Base-by-base conservation (phyloP, 495 filamentous ascomycete genomes). In the Talaromyces proteolyticus region DNA sequence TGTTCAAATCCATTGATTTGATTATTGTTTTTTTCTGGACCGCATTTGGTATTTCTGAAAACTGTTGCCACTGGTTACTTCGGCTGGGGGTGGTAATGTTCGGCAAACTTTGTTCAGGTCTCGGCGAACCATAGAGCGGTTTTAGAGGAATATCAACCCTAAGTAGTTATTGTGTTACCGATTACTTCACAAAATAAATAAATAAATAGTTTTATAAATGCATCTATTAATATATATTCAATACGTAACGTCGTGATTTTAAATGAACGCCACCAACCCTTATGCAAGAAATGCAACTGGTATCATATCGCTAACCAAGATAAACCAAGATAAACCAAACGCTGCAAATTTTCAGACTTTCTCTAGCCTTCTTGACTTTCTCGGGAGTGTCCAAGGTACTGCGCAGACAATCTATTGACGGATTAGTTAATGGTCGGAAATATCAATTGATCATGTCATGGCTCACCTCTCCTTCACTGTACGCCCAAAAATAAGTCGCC, bases 401-500 rank as follows among this genome's bases (percentile, higher is more conserved):
- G 75, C 64, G 63, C 78, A 81, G 0, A 84, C 77, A 36, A 77
- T 56, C 76, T 78, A 44, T 10, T n/a, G 46, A 2, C 23, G 29
- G 3, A 4, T 41, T 29, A 21, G 26, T 36, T 17, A n/a, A n/a
- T n/a, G n/a, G n/a, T n/a, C n/a, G n/a, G 12, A 5, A 14, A 17
- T 4, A 16, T 24, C 18, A 36, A 1, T 6, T 11, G 14, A 50
- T 11, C 8, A 39, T 4, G 6, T 11, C 3, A 42, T 20, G 47
- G 67, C 85, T 57, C 65, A 96, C 90, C 86, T 99, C 94, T 65
- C 94, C 94, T 71, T 97, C 93, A 54, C 82, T 90, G 58, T 92
- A 97, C 0, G 88, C 94, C 91, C 93, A 96, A 59, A 96, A 96
- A 62, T 96, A 99, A 4, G 90, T 86, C 3, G 62, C 81, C 62